Conservation (phyloP, 75 land plant species). For the Pinus albicaulis region DNA sequence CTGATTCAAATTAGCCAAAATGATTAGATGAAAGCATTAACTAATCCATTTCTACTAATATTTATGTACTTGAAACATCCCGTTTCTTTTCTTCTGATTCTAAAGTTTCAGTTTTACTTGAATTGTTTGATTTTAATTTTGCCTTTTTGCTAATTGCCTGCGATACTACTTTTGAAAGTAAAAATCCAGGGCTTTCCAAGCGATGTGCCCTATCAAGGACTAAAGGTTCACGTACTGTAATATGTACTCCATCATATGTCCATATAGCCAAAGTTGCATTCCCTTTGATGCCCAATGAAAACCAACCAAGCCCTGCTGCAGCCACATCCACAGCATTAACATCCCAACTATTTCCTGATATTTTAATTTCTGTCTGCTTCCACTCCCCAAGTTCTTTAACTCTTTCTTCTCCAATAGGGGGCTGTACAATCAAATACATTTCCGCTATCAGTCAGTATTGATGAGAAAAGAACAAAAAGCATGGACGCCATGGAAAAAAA, state of each 20-base stretch:
- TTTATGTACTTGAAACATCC: neutral
- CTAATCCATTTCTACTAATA: neutral
- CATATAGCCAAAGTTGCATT: constrained; percentile 70
- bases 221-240: constrained; percentile 74
- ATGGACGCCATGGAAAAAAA: neutral
- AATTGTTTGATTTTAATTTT: constrained; percentile 3
- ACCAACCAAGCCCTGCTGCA: constrained; percentile 92
- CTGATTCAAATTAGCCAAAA: neutral
- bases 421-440: constrained; percentile 42
- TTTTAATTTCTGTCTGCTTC: constrained; percentile 48
- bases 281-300: constrained; percentile 86
- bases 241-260: constrained; percentile 81
- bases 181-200: constrained; percentile 87
- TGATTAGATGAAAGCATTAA: constrained; percentile 5
- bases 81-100: neutral
- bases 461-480: too few relatives aligned
- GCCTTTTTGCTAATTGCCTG: constrained; percentile 50
- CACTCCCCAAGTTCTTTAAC: constrained; percentile 72
- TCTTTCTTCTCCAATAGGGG: constrained; percentile 72
- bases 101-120: neutral
- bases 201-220: constrained; percentile 72
- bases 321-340: constrained; percentile 80
- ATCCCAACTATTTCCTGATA: constrained; percentile 86
- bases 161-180: constrained; percentile 56
- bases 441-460: neutral